Evolutionary conservation across 352 stramenopile species (phyloP), one percentile per base, ranked within the genome.

Genomic region (Pythium chondricola): DNA sequence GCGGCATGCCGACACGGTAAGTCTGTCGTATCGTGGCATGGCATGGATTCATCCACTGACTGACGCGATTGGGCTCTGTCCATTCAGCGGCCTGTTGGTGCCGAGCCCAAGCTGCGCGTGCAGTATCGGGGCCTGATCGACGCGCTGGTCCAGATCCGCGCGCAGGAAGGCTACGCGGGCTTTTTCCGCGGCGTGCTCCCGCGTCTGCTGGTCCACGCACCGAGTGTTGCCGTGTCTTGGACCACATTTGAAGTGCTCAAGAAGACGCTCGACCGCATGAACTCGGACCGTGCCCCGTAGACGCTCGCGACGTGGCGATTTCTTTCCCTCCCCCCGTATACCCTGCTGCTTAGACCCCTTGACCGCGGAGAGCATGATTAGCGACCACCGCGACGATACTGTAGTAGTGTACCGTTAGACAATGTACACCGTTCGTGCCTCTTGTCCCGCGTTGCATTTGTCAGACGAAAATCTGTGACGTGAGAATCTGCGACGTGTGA

Each of bases 171-270:
- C 29, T 65, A 75, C 13, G 59, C 69, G 2, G 96, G 93, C 42
- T 98, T 99, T 58, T 98, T 98, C 67, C 82, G 95, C 17, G 97
- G 97, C 18, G 74, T 98, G 18, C 74, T 88, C 24, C 93, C 97
- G 16, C 81, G 97, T 26, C 58, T 99, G 48, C 71, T 98, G 50
- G 88, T 98, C 17, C 94, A 98, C 52, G 94, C 96, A 27, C 97
- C 97, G 20, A 96, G 91, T 26, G 96, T 99, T 33, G 97, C 97
- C 6, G 97, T 99, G 51, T 98, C 89, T 32, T 99, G 97, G 97
- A 99, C 96, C 40, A 97, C 95, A 27, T 99, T 99, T 77, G 97
- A 99, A 89, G 81, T 93, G 71, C 83, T 93, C 69, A 93, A 93
- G 67, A 93, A 93, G 65, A 85, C 75, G 21, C 62, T 93, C 26